Evolutionary conservation across 306 rosid species (phyloP).

Genomic region (Malus asiatica): DNA sequence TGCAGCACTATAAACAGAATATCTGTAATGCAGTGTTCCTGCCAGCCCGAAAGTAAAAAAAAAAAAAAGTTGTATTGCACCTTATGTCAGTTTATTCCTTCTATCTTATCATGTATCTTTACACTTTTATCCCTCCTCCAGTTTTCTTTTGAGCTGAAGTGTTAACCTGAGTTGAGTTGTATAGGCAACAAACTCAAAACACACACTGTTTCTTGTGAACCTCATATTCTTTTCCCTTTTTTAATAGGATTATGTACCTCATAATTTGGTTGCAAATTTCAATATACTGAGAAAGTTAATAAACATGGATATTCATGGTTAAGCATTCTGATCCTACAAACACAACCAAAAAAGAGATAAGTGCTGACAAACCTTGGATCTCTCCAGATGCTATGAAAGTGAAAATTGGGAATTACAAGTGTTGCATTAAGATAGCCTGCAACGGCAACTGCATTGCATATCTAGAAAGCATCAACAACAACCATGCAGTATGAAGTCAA

Average conservation of each 20-base stretch:
- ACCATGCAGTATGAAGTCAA: constrained; percentile 19
- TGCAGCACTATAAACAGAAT: neutral
- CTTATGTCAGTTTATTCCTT: neutral
- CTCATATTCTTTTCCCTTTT: neutral
- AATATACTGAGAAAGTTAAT: neutral
- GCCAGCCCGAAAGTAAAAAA: neutral
- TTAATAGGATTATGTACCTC: neutral
- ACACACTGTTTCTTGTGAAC: neutral
- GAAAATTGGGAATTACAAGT: constrained; percentile 91
- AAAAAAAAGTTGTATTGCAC: neutral
- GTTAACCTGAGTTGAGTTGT: neutral
- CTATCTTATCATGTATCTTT: neutral
- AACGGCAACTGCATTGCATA: constrained; percentile 98
- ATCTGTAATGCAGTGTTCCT: neutral
- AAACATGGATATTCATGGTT: neutral
- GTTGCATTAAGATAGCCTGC: constrained; percentile 98
- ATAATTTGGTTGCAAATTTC: neutral
- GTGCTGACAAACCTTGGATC: constrained; percentile 77
- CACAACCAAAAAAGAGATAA: neutral
- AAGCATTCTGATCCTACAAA: neutral
- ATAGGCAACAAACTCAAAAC: neutral
- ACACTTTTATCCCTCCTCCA: neutral
- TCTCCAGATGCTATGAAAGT: constrained; percentile 97
- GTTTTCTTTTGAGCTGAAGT: neutral
- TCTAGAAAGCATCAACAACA: constrained; percentile 39